A percentile compares a stretch with the other conserved stretches of the same genome.
These are phyloP conservation scores for Eucommia ulmoides DNA, from an alignment of 257 asterid species.

Conservation along the genomic window DNA sequence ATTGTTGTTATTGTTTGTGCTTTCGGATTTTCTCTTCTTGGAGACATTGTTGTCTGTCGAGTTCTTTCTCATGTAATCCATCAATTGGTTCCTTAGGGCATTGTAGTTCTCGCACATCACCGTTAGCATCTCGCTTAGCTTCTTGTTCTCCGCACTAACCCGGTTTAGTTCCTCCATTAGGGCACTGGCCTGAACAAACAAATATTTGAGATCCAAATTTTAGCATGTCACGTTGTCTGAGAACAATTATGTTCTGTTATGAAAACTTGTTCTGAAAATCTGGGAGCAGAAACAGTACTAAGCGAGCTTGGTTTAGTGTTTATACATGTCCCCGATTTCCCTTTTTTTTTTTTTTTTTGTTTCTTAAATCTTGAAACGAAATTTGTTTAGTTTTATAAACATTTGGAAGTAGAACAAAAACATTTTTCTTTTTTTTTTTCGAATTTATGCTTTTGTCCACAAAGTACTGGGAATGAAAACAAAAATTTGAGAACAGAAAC, in stretches of 20 bases:
- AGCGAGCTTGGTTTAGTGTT: too few species aligned
- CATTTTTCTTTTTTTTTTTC: background rate
- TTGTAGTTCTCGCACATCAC: constrained; percentile 70
- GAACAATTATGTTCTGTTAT: too few species aligned
- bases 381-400: background rate
- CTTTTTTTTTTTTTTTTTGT: too few species aligned
- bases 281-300: too few species aligned
- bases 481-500: too few species aligned
- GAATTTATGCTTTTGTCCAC: too few species aligned
- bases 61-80: constrained; percentile 39
- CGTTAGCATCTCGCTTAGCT: constrained; percentile 51
- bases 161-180: constrained; percentile 67
- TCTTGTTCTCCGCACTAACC: constrained; percentile 74
- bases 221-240: too few species aligned
- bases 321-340: too few species aligned
- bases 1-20: constrained; percentile 7
- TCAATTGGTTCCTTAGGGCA: constrained; percentile 35
- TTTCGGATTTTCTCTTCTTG: constrained; percentile 41
- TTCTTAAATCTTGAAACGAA: too few species aligned
- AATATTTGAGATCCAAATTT: background rate
- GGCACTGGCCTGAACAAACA: constrained; percentile 31
- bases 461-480: too few species aligned
- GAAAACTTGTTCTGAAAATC: too few species aligned
- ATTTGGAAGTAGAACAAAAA: background rate
- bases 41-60: constrained; percentile 12